Percentiles rank a stretch among this genome's conserved stretches.
phyloP scores from a whole-genome alignment of 345 rosid genomes.

The Euphorbia tirucalli region DNA sequence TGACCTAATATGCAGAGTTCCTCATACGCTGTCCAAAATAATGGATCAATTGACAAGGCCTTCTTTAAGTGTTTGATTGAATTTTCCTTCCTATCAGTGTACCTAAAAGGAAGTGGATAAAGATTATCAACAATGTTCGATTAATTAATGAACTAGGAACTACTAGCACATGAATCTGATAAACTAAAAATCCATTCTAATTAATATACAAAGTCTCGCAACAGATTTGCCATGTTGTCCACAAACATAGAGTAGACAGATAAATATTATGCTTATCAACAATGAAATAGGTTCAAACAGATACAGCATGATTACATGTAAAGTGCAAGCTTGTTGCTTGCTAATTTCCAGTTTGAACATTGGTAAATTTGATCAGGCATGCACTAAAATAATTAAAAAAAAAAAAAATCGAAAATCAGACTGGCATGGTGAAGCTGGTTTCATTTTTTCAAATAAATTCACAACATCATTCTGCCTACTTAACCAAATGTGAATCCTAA shows the following conservation, averaged over 20 bases:
- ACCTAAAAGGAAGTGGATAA: slow-evolving; percentile 46
- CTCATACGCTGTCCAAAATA: slow-evolving; percentile 92
- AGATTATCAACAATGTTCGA: neutral
- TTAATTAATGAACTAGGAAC: neutral
- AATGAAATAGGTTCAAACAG: neutral
- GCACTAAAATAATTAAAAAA: neutral
- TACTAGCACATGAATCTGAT: neutral
- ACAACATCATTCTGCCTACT: neutral
- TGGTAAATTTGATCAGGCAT: neutral
- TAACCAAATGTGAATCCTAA: neutral
- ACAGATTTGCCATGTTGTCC: neutral
- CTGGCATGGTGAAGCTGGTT: neutral
- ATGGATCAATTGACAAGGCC: slow-evolving; percentile 82
- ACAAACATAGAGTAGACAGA: neutral
- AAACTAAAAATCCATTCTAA: neutral
- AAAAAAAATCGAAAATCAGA: neutral
- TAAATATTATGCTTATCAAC: too few species aligned
- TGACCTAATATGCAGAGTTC: slow-evolving; percentile 87
- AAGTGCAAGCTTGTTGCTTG: neutral
- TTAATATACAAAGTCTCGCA: neutral
- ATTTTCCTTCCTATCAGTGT: slow-evolving; percentile 77
- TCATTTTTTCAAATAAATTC: neutral
- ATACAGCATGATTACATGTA: neutral
- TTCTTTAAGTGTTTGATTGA: slow-evolving; percentile 76
- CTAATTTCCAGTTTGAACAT: neutral